Conservation (phyloP, 2,329 filamentous ascomycete species). For the Hymenoscyphus fructigenus region DNA sequence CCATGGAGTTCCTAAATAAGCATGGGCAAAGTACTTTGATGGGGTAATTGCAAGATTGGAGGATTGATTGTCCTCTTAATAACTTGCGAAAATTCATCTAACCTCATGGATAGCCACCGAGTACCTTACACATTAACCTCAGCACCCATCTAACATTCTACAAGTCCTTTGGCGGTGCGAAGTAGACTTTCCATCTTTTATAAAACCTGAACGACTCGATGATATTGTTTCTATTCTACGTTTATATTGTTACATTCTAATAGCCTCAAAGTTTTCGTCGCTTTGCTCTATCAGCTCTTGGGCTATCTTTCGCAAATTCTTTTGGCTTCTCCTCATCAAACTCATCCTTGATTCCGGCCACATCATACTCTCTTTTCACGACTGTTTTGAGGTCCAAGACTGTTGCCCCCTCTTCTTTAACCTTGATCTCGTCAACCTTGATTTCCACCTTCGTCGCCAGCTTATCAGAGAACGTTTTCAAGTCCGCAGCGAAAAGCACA, state of each 20-base stretch:
- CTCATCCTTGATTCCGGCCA: conserved; percentile 25
- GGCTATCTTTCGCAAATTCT: conserved; percentile 23
- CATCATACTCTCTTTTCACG: conserved; percentile 27
- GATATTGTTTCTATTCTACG: not conserved
- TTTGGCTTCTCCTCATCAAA: conserved; percentile 22
- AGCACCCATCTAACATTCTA: too few relatives aligned
- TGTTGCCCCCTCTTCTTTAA: conserved; percentile 34
- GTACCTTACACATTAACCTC: too few relatives aligned
- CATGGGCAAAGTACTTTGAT: too few relatives aligned
- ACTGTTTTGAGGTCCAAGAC: conserved; percentile 24
- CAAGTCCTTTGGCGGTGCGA: too few relatives aligned
- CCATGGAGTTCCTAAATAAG: too few relatives aligned
- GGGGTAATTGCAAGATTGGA: too few relatives aligned
- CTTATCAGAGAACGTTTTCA: conserved; percentile 76
- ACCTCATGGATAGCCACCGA: too few relatives aligned
- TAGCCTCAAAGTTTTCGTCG: conserved; percentile 22
- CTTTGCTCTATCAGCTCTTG: conserved; percentile 30
- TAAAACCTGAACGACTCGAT: not conserved
- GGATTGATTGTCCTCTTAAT: too few relatives aligned
- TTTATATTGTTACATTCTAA: not conserved
- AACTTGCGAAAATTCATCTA: too few relatives aligned
- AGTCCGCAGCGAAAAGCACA: conserved; percentile 90
- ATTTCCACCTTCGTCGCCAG: conserved; percentile 47
- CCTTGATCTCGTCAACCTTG: conserved; percentile 44
- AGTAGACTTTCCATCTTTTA: too few relatives aligned